These are phyloP conservation scores for Elsinoe ampelina DNA, from an alignment of 2,329 filamentous ascomycete species.

Conservation along the genomic window DNA sequence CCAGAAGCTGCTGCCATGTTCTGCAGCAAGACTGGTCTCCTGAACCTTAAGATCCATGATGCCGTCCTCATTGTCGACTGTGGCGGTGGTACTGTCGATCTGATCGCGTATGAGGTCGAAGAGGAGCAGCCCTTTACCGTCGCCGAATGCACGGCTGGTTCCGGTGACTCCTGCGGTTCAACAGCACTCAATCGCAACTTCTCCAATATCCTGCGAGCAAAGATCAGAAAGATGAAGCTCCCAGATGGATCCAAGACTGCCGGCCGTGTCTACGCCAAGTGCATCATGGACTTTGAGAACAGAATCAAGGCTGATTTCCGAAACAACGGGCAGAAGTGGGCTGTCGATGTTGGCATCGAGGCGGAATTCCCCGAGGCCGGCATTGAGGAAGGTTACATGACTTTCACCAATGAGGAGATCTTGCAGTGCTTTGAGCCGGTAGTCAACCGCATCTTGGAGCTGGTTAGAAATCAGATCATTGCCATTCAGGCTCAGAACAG, in stretches of 20 bases:
- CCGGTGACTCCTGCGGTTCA: constrained; percentile 96
- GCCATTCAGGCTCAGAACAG: constrained; percentile 97
- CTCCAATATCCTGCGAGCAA: constrained; percentile 92
- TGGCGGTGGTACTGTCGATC: constrained; percentile 94
- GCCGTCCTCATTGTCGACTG: constrained; percentile 98
- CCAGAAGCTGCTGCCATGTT: constrained; percentile 96
- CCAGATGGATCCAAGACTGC: constrained; percentile 94
- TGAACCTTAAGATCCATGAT: constrained; percentile 96
- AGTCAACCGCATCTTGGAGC: constrained; percentile 89
- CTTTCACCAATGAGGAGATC: constrained; percentile 98
- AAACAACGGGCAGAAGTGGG: constrained; percentile 99
- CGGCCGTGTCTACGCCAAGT: constrained; percentile 97
- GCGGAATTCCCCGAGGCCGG: constrained; percentile 95
- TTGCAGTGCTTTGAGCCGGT: constrained; percentile 98
- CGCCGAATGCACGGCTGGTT: constrained; percentile 92
- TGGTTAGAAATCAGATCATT: constrained; percentile 97
- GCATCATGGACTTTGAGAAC: constrained; percentile 99
- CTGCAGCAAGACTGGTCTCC: constrained; percentile 89
- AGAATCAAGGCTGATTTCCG: constrained; percentile 99
- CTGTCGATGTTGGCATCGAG: constrained; percentile 96
- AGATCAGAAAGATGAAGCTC: constrained; percentile 98
- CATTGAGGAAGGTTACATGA: constrained; percentile 99
- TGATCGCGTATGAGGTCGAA: constrained; percentile 98
- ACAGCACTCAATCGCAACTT: constrained; percentile 97
- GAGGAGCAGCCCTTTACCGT: constrained; percentile 96